A percentile compares a stretch with the other conserved stretches of the same genome.
Conservation (phyloP, 345 rosid species). For the Abelmoschus esculentus region DNA sequence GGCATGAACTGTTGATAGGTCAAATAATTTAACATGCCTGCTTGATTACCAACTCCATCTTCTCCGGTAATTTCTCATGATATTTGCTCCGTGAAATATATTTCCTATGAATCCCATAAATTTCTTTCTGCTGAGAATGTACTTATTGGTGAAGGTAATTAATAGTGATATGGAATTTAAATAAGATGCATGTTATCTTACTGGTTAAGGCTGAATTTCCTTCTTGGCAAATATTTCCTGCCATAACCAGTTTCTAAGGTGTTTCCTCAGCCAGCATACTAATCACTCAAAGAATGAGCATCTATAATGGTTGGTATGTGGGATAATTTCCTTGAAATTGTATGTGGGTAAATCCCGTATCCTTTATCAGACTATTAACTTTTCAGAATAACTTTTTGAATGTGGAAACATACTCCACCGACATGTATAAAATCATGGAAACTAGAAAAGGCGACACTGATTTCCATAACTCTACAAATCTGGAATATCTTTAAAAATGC, state of each 20-base stretch:
- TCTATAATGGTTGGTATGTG: neutral
- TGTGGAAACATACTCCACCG: too few species aligned
- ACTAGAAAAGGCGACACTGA: too few species aligned
- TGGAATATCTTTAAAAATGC: too few species aligned
- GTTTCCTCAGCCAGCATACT: neutral
- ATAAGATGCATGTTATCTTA: neutral
- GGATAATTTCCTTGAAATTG: constrained; percentile 1
- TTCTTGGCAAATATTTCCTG: neutral
- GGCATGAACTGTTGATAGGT: constrained; percentile 3
- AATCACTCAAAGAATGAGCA: neutral
- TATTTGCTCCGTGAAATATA: neutral
- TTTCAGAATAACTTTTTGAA: too few species aligned
- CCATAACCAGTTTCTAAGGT: constrained; percentile 1
- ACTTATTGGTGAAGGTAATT: neutral
- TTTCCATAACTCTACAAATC: too few species aligned
- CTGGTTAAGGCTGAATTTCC: constrained; percentile 2
- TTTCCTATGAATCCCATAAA: neutral
- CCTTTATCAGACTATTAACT: neutral
- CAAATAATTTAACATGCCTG: neutral
- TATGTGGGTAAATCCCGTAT: neutral
- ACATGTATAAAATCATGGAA: too few species aligned
- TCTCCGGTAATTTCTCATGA: neutral
- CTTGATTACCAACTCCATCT: neutral
- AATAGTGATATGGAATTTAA: neutral
- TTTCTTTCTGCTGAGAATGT: neutral